Evolutionary conservation across 257 asterid genomes (phyloP).

Genomic region (Solanum tacnaense): DNA sequence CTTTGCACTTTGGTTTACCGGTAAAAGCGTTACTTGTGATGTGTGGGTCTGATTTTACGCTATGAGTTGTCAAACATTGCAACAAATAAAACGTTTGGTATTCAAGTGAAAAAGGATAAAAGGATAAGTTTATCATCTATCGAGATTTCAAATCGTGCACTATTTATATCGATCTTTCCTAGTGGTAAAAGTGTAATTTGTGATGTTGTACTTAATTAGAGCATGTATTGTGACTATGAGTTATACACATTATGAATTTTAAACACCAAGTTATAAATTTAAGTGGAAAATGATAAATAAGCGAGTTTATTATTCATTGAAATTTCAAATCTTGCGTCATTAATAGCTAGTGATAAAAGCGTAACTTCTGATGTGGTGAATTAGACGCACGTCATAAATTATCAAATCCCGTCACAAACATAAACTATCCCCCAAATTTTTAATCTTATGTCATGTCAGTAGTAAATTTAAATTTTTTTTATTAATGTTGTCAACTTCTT

Average conservation of each 20-base stretch:
- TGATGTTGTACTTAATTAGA: neutral
- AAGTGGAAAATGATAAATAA: neutral
- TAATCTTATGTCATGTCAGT: neutral
- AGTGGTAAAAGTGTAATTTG: neutral
- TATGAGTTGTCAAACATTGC: neutral
- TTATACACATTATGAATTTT: neutral
- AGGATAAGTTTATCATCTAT: neutral
- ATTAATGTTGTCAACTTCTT: neutral
- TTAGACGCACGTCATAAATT: no score
- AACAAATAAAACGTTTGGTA: neutral
- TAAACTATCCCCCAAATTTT: neutral
- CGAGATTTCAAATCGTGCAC: neutral
- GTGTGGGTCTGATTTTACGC: neutral
- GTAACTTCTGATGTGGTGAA: neutral
- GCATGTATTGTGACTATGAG: neutral
- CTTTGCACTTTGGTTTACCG: neutral
- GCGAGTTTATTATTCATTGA: neutral
- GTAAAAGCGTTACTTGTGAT: neutral
- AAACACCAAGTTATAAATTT: neutral
- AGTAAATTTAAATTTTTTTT: neutral
- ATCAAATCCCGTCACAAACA: neutral
- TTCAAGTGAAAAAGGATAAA: no score
- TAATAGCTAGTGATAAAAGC: no score
- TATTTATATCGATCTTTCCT: neutral
- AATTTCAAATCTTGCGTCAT: neutral